A percentile compares a stretch with the other conserved stretches of the same genome.
Conservation (phyloP, 2,329 filamentous ascomycete genomes). For the Aspergillus thermomutatus region DNA sequence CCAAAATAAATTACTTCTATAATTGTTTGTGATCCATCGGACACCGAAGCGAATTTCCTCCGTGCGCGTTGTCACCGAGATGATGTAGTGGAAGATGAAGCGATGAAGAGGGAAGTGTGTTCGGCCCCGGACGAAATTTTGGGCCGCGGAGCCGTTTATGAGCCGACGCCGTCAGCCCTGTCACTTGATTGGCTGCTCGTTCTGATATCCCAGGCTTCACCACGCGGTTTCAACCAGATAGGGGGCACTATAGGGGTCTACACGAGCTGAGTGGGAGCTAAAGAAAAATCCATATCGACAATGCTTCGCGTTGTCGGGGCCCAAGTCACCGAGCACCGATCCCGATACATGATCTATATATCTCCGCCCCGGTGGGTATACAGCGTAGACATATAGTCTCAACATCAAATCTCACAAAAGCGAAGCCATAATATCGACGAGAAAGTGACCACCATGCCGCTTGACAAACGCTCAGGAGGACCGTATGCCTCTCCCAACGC, state of each 20-base stretch:
- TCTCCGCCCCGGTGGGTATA: neutral
- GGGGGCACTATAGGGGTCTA: neutral
- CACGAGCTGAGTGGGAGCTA: neutral
- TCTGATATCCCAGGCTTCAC: neutral
- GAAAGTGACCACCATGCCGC: neutral
- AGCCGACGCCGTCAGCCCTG: neutral
- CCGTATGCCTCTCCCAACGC: conserved; percentile 32
- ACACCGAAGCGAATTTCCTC: neutral
- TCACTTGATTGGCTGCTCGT: neutral
- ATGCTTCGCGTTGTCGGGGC: neutral
- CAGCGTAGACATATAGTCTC: neutral
- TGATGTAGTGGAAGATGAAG: neutral
- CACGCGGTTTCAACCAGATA: neutral
- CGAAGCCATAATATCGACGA: neutral
- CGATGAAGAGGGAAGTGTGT: neutral
- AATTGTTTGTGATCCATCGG: neutral
- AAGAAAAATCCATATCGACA: neutral
- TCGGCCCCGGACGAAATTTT: conserved; percentile 8
- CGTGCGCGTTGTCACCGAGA: neutral
- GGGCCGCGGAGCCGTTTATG: conserved; percentile 5
- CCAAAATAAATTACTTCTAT: neutral
- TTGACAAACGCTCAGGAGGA: conserved; percentile 21
- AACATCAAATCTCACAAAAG: neutral
- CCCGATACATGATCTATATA: neutral
- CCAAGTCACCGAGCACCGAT: neutral